Base-by-base conservation (phyloP, 129 eudicot species). In the Chrysanthemum seticuspe region DNA sequence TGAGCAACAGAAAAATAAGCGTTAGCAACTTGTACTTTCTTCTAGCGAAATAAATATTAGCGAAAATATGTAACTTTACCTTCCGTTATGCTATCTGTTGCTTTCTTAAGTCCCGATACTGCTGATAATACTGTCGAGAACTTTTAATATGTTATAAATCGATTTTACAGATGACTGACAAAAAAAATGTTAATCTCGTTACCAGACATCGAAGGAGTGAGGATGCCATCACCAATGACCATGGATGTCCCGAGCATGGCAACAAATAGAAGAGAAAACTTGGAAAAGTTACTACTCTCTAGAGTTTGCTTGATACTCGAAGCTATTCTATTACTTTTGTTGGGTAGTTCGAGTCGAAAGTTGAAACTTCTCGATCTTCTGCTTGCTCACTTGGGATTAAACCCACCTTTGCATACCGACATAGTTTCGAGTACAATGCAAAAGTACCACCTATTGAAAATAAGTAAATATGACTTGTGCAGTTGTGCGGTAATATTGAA, bases 201-300 rank as follows among this genome's bases (percentile, higher is more conserved):
- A 87, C 97, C 97, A 12, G 97, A 88, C 44, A 91, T 88, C 40
- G 88, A 77, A 34, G 97, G 95, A 75, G 97, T 91, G 70, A 91
- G 95, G 21, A 88, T 70, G 49, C 92, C 97, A 62, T 91, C 97
- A 55, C 97, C 97, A 16, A 91, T 83, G 64, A 91, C 95, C 87
- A 91, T 84, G 25, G 95, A 85, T 67, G 91, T 87, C 64, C 95
- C 91, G 3, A 91, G 86, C 94, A 91, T 88, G 1, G 97, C 86
- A 48, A 79, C 81, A 56, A 91, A 85, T 34, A 91, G 57, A 27
- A 91, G 83, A 19, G 81, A 23, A 63, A 60, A 80, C 79, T 86
- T 88, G 1, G 95, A 85, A 70, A 87, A 76, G 8, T 25, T 25
- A 62, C 92, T 89, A 3, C 49, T 72, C 60, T 92, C 98, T 0